Evolutionary conservation across 371 early-diverging fungal species (phyloP).

Genomic region (Sporodiniella umbellata): DNA sequence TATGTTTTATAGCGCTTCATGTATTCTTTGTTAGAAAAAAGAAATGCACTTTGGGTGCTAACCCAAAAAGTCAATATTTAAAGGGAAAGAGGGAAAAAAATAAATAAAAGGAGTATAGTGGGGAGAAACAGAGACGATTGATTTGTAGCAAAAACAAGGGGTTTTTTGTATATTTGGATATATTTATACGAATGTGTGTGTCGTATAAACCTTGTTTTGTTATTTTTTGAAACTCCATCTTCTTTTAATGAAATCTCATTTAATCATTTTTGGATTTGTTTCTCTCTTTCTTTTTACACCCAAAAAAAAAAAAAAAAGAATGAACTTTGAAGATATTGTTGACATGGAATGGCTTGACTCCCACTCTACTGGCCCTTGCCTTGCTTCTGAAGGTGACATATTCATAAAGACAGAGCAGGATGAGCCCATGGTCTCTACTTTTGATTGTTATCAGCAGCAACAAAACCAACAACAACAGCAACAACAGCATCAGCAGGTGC

Average conservation of each 20-base stretch:
- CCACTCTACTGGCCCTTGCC: constrained; percentile 17
- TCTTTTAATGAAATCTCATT: not conserved
- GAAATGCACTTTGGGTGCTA: too few species aligned
- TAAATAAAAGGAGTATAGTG: not conserved
- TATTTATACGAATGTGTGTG: not conserved
- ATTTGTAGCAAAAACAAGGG: not conserved
- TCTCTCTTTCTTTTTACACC: not conserved
- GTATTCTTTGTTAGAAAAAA: too few species aligned
- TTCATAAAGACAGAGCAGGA: constrained; percentile 4
- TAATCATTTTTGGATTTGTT: not conserved
- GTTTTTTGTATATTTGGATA: not conserved
- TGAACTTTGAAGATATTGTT: constrained; percentile 38
- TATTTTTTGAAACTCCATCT: constrained; percentile 1
- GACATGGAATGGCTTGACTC: constrained; percentile 39
- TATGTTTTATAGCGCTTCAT: too few species aligned
- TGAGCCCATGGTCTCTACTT: not conserved
- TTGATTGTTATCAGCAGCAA: not conserved
- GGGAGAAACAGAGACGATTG: not conserved
- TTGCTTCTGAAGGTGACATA: constrained; percentile 11
- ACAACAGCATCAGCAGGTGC: not conserved
- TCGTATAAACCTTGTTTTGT: not conserved
- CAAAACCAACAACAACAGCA: not conserved
- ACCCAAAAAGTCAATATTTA: not conserved
- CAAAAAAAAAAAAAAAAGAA: too few species aligned
- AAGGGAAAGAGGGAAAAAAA: not conserved